Percentiles rank a stretch among this genome's conserved stretches.
phyloP scores from a whole-genome alignment of 345 rosid species.

The Gossypioides kirkii region DNA sequence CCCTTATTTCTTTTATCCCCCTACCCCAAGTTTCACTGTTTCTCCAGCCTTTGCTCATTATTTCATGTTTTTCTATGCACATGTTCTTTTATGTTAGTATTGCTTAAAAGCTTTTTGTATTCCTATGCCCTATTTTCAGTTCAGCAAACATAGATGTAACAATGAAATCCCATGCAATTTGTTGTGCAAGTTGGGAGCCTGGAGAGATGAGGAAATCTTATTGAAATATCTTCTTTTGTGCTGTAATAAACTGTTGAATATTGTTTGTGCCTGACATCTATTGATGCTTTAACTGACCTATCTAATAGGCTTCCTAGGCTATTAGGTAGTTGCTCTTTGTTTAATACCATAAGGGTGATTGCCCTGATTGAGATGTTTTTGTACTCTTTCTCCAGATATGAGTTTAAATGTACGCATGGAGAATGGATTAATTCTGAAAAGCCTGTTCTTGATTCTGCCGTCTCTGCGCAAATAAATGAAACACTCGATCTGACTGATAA shows the following conservation, averaged over 20 bases:
- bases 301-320: not conserved
- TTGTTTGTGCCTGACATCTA: not conserved
- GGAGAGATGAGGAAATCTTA: not conserved
- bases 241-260: not conserved
- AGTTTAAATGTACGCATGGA: slow-evolving; percentile 56
- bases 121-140: not conserved
- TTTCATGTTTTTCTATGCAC: not conserved
- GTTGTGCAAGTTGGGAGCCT: not conserved
- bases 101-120: not conserved
- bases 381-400: slow-evolving; percentile 51
- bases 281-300: not conserved
- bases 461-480: slow-evolving; percentile 47
- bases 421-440: slow-evolving; percentile 73
- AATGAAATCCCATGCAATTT: not conserved
- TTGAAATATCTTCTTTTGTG: not conserved
- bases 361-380: slow-evolving; percentile 7
- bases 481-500: slow-evolving; percentile 32
- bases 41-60: not conserved
- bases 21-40: not conserved
- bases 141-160: not conserved
- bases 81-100: not conserved
- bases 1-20: not conserved
- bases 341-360: not conserved
- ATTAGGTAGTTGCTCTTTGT: not conserved
- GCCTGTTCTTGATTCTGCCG: slow-evolving; percentile 57